Conservation (phyloP, 345 rosid species). For the Psidium friedrichsthalianum region DNA sequence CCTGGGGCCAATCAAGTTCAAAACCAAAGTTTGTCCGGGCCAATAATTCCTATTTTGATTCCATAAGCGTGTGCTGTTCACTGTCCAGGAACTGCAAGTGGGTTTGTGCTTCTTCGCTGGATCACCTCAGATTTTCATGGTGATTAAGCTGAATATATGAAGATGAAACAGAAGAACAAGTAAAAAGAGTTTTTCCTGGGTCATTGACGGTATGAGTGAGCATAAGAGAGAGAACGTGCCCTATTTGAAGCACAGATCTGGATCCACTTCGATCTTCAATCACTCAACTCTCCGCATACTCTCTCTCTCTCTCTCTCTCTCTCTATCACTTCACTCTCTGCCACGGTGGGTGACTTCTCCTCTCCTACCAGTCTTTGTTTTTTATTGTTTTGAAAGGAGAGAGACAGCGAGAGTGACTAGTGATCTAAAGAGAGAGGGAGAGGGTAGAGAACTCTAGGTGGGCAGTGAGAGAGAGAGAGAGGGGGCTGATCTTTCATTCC, state of each 20-base stretch:
- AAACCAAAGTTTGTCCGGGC: not conserved
- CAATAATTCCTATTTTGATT: not conserved
- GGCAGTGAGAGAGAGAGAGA: not conserved
- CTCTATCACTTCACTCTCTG: not conserved
- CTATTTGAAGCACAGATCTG: conserved; percentile 26
- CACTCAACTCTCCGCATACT: not conserved
- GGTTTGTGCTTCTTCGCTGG: not conserved
- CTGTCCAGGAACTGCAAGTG: not conserved
- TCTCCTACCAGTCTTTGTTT: not conserved
- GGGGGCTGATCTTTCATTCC: not conserved
- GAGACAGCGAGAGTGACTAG: not conserved
- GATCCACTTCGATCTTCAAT: conserved; percentile 3
- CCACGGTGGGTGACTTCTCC: not conserved
- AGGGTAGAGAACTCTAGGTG: not conserved
- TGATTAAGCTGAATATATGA: not conserved
- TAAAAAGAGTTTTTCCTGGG: not conserved
- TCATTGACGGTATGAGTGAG: not conserved
- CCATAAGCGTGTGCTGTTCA: not conserved
- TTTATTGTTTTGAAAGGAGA: not conserved
- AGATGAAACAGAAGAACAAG: not conserved
- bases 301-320: not conserved
- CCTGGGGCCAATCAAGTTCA: not conserved
- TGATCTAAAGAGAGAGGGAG: not conserved
- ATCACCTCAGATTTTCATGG: not conserved
- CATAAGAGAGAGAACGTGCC: conserved; percentile 18